A percentile compares a stretch with the other conserved stretches of the same genome.
Conservation (phyloP, 2,329 filamentous ascomycete species). For the Calonectria montana region DNA sequence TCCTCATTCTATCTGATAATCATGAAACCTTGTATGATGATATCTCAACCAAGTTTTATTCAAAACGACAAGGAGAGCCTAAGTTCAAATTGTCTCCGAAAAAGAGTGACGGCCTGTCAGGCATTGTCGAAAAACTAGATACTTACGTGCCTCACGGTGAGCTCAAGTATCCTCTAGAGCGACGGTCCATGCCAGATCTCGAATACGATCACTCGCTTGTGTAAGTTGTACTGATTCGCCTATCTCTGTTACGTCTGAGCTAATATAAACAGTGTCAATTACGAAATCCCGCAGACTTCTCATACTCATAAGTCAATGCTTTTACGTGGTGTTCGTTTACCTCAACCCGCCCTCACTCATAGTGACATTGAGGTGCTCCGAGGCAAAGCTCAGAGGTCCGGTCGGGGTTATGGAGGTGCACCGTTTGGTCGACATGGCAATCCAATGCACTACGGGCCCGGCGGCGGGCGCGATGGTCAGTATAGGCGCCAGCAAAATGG, state of each 20-base stretch:
- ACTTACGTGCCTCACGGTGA: conserved; percentile 86
- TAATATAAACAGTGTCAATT: conserved; percentile 75
- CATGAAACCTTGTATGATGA: conserved; percentile 86
- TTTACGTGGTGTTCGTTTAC: conserved; percentile 82
- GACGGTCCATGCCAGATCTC: conserved; percentile 77
- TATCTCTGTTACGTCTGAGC: conserved; percentile 23
- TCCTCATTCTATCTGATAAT: conserved; percentile 84
- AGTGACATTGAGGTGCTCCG: conserved; percentile 81
- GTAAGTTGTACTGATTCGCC: conserved; percentile 60
- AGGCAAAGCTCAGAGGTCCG: conserved; percentile 68
- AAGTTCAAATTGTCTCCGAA: conserved; percentile 80
- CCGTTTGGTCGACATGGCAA: conserved; percentile 42
- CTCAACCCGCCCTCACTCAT: conserved; percentile 76
- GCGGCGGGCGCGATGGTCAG: conserved; percentile 35
- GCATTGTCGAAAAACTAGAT: conserved; percentile 83
- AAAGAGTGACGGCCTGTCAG: conserved; percentile 81
- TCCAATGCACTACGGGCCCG: conserved; percentile 44
- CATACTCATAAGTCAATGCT: conserved; percentile 94
- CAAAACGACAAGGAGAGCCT: conserved; percentile 79
- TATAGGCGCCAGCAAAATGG: conserved; percentile 36
- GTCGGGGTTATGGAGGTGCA: conserved; percentile 44
- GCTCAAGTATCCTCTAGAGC: conserved; percentile 81
- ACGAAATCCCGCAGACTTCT: conserved; percentile 79
- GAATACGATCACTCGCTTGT: conserved; percentile 89
- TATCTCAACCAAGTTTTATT: conserved; percentile 87